Evolutionary conservation across 305 asterid genomes (phyloP), one percentile per base, ranked within the genome.

Genomic region (Ajuga reptans): DNA sequence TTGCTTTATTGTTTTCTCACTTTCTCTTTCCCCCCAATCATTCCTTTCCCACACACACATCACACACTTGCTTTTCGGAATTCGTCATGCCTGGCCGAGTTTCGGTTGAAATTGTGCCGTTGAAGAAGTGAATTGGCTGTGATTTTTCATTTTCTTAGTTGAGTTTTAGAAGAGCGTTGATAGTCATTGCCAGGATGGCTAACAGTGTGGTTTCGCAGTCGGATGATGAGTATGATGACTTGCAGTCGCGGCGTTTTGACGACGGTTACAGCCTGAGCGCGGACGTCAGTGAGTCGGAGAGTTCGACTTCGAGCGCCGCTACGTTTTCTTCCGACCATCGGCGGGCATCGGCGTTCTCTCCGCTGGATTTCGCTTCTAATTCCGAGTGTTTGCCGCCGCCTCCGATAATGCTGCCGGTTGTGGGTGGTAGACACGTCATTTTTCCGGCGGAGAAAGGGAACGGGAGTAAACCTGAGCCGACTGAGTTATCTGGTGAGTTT

Each of bases 231-330:
- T 70, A 41, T 1, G 88, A 83, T 42, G 85, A 73, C 42, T 15
- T 79, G 61, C 74, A 81, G 57, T 85, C 90, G 16, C 81, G 82
- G 24, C 86, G 87, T 1, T 85, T 78, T 56, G 91, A 79, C 41
- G 89, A 84, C 66, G 63, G 87, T 78, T 92, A 92, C 75, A 86
- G 91, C 75, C 55, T 84, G 50, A 89, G 96, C 71, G 98, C 98
- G 50, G 98, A 92, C 77, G 82, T 89, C 68, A 89, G 97, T 64
- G 97, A 92, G 75, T 92, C 97, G 72, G 98, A 86, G 86, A 85
- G 95, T 64, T 86, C 88, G 60, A 77, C 80, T 16, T 85, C 90
- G 17, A 84, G 86, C 70, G 82, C 79, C 17, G 78, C 78, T 43
- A 82, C 89, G 0, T 86, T 87, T 72, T 86, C 98, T 16, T 80